Evolutionary conservation across 2,329 filamentous ascomycete genomes (phyloP), one percentile per base, ranked within the genome.

Genomic region (Paraphaeosphaeria sporulosa): DNA sequence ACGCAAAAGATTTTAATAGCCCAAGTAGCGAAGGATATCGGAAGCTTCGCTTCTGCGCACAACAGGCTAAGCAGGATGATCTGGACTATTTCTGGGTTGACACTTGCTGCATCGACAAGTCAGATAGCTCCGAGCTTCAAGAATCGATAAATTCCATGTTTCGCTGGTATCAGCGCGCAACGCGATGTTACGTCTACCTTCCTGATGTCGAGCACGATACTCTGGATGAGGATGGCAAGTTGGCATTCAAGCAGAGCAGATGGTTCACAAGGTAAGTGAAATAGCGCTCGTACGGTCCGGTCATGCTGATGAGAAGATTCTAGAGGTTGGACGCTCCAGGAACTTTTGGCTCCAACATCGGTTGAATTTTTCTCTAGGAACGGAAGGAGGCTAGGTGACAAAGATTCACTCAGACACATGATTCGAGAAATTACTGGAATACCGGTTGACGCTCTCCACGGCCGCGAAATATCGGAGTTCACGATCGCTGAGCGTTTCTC

Each of bases 281-380:
- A 27, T 4, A 27, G 25, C 6, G 25, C 25, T 27, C 6, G 25
- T 27, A 27, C n/a, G 25, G 6, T 27, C 3, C 25, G 3, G 25
- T 27, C 3, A 27, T 27, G 25, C 25, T 27, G n/a, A n/a, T n/a
- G n/a, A n/a, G n/a, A 27, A 27, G 6, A 27, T 27, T 6, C 50
- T 17, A 38, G 59, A 17, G 59, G 57, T 27, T 62, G 57, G 56
- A 58, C 56, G 36, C 47, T 49, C 1, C 47, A 49, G 27, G 51
- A 53, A 47, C 50, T 55, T 50, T 21, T 61, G 6, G 61, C 61
- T 50, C 56, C 61, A 9, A 12, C 15, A 8, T 43, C 44, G 21
- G 59, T 64, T 17, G 25, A 56, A 21, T 64, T 64, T 38, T 64
- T 61, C 36, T 53, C 58, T 36, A 38, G 13, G n/a, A 47, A 51